phyloP scores from a whole-genome alignment of 73 alveolate genomes.

The Tetrahymena thermophila region DNA sequence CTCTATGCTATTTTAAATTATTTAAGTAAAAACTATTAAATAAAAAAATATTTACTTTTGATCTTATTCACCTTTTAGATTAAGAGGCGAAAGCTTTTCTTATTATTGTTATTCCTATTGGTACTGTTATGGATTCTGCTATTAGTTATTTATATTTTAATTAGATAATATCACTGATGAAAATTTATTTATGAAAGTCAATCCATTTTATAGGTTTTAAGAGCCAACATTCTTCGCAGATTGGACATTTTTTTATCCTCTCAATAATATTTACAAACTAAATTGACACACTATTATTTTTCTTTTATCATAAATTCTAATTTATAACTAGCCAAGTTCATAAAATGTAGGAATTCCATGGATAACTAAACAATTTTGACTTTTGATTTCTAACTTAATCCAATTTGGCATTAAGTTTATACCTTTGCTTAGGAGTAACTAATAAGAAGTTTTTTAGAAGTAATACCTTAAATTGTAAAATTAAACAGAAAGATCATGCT shows the following conservation, averaged over 20 bases:
- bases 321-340: not conserved
- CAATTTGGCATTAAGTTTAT: not conserved
- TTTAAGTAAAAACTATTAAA: not conserved
- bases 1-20: not conserved
- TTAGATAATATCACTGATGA: not conserved
- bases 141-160: no score
- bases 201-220: not conserved
- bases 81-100: not conserved
- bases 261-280: not conserved
- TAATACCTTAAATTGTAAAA: not conserved
- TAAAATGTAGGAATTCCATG: not conserved
- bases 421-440: not conserved
- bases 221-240: not conserved
- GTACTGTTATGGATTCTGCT: no score
- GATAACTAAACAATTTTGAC: not conserved
- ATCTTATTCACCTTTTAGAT: not conserved
- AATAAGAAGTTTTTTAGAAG: not conserved
- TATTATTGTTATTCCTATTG: no score
- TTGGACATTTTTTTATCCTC: not conserved
- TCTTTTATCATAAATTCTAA: not conserved
- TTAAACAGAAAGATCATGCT: not conserved
- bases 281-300: not conserved
- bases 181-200: not conserved
- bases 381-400: not conserved
- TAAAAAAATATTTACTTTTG: not conserved